Base-by-base conservation (phyloP, 2,329 filamentous ascomycete genomes). In the Graphiopsis chlorocephala region DNA sequence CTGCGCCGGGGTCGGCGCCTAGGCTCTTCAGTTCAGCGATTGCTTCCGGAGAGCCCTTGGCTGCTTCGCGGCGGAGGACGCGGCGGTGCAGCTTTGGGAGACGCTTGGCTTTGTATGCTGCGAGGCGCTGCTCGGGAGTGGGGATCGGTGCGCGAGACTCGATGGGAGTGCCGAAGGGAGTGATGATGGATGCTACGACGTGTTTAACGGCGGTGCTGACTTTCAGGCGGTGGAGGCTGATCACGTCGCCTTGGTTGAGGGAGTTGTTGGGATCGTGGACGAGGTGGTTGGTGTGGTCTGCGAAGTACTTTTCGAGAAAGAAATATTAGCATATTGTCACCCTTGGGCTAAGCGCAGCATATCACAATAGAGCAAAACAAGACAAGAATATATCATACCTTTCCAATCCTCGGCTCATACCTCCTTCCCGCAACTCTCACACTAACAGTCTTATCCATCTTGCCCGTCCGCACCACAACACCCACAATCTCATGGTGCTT, bases 251-350 rank as follows among this genome's bases (percentile, higher is more conserved):
- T 59, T 85, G 84, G 65, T 88, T 84, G 42, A 93, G 84, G 28
- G 90, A 92, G 70, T 87, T 85, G 76, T 86, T 86, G 29, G 91
- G 91, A 77, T 95, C 91, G 80, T 92, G 90, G 42, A 93, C 90
- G 31, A 94, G 86, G 74, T 89, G 84, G 69, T 86, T 84, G 68
- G 84, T 81, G 25, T 86, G 85, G 52, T 84, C 80, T 72, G 88
- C 84, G 77, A 90, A 93, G 80, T 84, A 81, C 88, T 90, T 69
- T 53, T 25, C 12, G 38, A 20, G 38, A 23, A n/a, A 8, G 33
- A 1, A 31, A 23, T 31, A 31, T 59, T 31, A 64, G 47, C 25
- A 38, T 28, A 57, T 3, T 28, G 28, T 55, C 45, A 48, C 26
- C 33, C 14, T 31, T 48, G 11, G 50, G 11, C n/a, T 10, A 20